Conservation (phyloP, 805 yeast genomes). For the Teunomyces cretensis region DNA sequence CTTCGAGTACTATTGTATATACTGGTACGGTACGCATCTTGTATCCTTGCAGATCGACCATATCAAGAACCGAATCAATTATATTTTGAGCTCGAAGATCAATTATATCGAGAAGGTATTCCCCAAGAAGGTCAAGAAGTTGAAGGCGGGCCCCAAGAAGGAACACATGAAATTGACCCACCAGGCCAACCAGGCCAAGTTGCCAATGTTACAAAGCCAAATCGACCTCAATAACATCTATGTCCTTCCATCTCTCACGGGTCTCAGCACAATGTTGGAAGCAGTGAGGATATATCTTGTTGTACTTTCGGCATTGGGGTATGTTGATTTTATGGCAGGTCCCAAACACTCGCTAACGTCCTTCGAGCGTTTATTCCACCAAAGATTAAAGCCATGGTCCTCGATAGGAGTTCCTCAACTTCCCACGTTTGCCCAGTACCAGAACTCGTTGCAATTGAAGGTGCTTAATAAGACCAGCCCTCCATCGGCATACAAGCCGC, state of each 20-base stretch:
- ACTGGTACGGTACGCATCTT: slow-evolving; percentile 64
- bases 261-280: slow-evolving; percentile 19
- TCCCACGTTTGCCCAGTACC: slow-evolving; percentile 49
- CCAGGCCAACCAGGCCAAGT: slow-evolving; percentile 25
- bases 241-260: slow-evolving; percentile 17
- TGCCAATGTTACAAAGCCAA: slow-evolving; percentile 33
- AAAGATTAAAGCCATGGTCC: slow-evolving; percentile 77
- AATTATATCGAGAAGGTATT: slow-evolving; percentile 31
- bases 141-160: slow-evolving; percentile 52
- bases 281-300: slow-evolving; percentile 18
- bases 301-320: slow-evolving; percentile 17
- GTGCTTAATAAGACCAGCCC: not conserved
- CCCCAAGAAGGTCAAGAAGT: slow-evolving; percentile 44
- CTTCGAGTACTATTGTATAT: slow-evolving; percentile 66
- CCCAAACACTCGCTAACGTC: slow-evolving; percentile 20
- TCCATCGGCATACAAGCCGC: slow-evolving; percentile 6
- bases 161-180: slow-evolving; percentile 30
- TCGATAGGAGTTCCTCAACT: slow-evolving; percentile 75
- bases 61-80: slow-evolving; percentile 35
- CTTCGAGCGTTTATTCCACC: slow-evolving; percentile 25
- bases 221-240: slow-evolving; percentile 21
- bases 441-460: slow-evolving; percentile 13
- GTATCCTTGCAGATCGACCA: slow-evolving; percentile 42
- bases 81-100: slow-evolving; percentile 35
- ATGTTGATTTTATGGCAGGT: slow-evolving; percentile 25